Percentiles rank a stretch among this genome's conserved stretches.
These are phyloP conservation scores for Vararia minispora DNA, from an alignment of 768 basidiomycete genomes.

Conservation along the genomic window DNA sequence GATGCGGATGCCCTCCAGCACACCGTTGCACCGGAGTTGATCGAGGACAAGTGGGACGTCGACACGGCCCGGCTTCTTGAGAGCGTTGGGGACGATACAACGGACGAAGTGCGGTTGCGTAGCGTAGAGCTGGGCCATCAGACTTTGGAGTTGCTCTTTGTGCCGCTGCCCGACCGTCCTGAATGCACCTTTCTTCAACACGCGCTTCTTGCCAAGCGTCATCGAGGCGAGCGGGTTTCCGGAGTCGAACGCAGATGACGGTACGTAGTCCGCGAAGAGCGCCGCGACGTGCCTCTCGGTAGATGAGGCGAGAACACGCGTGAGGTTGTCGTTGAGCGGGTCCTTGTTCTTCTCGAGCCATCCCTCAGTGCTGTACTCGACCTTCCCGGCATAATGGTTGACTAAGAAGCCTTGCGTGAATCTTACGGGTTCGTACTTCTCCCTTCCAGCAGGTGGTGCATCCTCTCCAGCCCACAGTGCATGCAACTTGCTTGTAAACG, in stretches of 20 bases:
- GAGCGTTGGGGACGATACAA: constrained; percentile 91
- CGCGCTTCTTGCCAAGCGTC: constrained; percentile 50
- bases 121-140: constrained; percentile 84
- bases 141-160: constrained; percentile 85
- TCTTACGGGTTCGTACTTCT: constrained; percentile 77
- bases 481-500: constrained; percentile 89
- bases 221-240: constrained; percentile 29
- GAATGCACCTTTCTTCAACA: constrained; percentile 92
- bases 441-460: constrained; percentile 53
- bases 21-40: constrained; percentile 96
- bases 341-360: constrained; percentile 99
- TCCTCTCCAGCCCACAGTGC: constrained; percentile 55
- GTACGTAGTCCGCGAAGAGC: constrained; percentile 76
- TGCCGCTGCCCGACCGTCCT: constrained; percentile 92
- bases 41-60: constrained; percentile 94
- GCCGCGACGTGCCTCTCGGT: constrained; percentile 70
- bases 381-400: constrained; percentile 92
- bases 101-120: constrained; percentile 98
- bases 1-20: constrained; percentile 96
- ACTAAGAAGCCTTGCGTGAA: constrained; percentile 94
- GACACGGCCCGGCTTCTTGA: constrained; percentile 85
- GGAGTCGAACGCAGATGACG: constrained; percentile 24
- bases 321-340: constrained; percentile 92
- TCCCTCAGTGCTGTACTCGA: constrained; percentile 91
- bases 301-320: constrained; percentile 76